Evolutionary conservation across 805 yeast genomes (phyloP).

Genomic region (Kodamaea sagamina): DNA sequence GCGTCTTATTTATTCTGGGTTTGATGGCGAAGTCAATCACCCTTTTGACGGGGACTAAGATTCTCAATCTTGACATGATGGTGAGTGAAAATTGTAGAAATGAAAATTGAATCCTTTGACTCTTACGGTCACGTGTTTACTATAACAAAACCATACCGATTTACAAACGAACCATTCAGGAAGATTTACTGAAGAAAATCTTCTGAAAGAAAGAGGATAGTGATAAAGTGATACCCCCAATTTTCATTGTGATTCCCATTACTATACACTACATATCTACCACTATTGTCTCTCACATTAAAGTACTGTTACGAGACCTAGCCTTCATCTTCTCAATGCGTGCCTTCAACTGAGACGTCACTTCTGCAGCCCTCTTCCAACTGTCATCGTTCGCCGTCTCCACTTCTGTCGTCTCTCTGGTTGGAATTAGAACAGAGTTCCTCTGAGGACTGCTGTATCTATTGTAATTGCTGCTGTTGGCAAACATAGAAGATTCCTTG

Average conservation of each 20-base stretch:
- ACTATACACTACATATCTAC: no score
- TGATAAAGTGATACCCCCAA: no score
- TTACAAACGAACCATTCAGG: no score
- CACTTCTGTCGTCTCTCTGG: constrained; percentile 30
- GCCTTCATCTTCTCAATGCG: constrained; percentile 89
- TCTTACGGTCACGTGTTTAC: constrained; percentile 9
- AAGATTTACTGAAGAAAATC: no score
- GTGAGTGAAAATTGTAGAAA: not conserved
- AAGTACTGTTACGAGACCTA: constrained; percentile 32
- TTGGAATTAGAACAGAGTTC: constrained; percentile 13
- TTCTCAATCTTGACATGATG: constrained; percentile 49
- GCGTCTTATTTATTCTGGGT: constrained; percentile 87
- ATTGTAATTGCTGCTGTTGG: constrained; percentile 23
- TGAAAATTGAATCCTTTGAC: constrained; percentile 5
- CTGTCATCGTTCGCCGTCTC: constrained; percentile 57
- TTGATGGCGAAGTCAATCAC: constrained; percentile 92
- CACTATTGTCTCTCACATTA: constrained; percentile 2
- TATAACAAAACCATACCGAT: no score
- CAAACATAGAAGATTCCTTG: constrained; percentile 10
- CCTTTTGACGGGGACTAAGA: constrained; percentile 92
- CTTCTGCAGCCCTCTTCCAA: constrained; percentile 90
- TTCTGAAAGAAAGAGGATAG: no score
- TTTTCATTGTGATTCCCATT: no score
- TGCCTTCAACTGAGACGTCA: constrained; percentile 80
- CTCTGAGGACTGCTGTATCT: constrained; percentile 23